Evolutionary conservation across 768 basidiomycete species (phyloP).

Genomic region (Arthromyces matolae): DNA sequence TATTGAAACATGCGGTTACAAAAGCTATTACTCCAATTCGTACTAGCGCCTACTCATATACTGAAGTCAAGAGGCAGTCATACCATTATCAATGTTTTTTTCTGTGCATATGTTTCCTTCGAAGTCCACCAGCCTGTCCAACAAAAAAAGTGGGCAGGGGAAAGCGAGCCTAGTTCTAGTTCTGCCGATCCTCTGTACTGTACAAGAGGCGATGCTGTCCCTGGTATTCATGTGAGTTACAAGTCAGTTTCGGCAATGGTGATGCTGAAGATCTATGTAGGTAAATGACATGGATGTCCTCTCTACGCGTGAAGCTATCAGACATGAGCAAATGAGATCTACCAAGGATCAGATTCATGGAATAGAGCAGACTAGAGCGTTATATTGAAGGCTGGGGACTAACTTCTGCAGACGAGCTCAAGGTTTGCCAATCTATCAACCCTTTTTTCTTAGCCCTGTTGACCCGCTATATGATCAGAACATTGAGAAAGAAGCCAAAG

Average conservation of each 20-base stretch:
- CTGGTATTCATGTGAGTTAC: conserved; percentile 75
- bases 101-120: too few relatives aligned
- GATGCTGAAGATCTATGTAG: neutral
- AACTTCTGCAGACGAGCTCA: conserved; percentile 82
- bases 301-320: conserved; percentile 77
- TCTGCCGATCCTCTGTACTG: conserved; percentile 95
- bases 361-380: neutral
- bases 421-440: conserved; percentile 40
- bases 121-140: too few relatives aligned
- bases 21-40: too few relatives aligned
- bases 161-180: too few relatives aligned
- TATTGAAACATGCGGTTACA: too few relatives aligned
- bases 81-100: too few relatives aligned
- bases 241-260: neutral
- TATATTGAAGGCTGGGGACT: conserved; percentile 92
- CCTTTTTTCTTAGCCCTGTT: neutral
- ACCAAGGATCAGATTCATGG: neutral
- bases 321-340: conserved; percentile 79
- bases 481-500: conserved; percentile 89
- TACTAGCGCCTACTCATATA: too few relatives aligned
- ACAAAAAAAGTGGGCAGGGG: too few relatives aligned
- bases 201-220: conserved; percentile 95
- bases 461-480: conserved; percentile 34
- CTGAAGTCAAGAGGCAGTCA: too few relatives aligned
- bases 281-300: conserved; percentile 97